These are phyloP conservation scores for Aureobasidium sp. DNA, from an alignment of 2,329 filamentous ascomycete genomes.

Conservation along the genomic window DNA sequence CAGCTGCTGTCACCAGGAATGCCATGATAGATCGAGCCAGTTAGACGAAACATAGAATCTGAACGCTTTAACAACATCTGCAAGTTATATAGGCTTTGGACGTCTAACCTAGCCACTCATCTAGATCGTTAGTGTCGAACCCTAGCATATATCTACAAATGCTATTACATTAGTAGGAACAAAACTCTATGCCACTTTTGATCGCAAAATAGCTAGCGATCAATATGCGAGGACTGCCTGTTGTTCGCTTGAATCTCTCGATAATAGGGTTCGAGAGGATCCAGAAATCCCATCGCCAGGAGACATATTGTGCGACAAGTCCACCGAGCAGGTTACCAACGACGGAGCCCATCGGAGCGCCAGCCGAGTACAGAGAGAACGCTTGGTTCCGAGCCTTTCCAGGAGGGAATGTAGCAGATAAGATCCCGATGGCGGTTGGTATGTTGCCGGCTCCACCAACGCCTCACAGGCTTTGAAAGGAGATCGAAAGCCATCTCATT, in stretches of 20 bases:
- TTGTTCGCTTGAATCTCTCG: too few species aligned
- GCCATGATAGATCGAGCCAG: conserved; percentile 56
- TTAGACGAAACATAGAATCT: too few species aligned
- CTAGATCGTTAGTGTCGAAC: too few species aligned
- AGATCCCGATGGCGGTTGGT: conserved; percentile 61
- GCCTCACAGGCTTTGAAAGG: conserved; percentile 57
- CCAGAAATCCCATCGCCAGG: conserved; percentile 62
- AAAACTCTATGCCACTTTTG: too few species aligned
- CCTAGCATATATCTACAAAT: too few species aligned
- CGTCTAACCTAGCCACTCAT: too few species aligned
- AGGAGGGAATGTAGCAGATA: conserved; percentile 58
- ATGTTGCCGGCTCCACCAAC: conserved; percentile 62
- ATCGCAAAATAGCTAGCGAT: too few species aligned
- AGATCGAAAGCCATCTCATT: conserved; percentile 61
- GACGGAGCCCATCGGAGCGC: conserved; percentile 55
- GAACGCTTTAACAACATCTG: too few species aligned
- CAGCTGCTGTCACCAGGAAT: conserved; percentile 46
- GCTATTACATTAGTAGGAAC: too few species aligned
- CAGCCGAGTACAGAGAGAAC: conserved; percentile 55
- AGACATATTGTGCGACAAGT: conserved; percentile 53
- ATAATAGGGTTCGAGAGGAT: too few species aligned
- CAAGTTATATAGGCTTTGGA: too few species aligned
- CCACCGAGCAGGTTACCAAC: conserved; percentile 58
- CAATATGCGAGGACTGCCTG: too few species aligned
- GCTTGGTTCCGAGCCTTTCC: conserved; percentile 63